A percentile compares a stretch with the other conserved stretches of the same genome.
Evolutionary conservation across 192 early-diverging fungal genomes (phyloP).

Genomic region (Linnemannia elongata): DNA sequence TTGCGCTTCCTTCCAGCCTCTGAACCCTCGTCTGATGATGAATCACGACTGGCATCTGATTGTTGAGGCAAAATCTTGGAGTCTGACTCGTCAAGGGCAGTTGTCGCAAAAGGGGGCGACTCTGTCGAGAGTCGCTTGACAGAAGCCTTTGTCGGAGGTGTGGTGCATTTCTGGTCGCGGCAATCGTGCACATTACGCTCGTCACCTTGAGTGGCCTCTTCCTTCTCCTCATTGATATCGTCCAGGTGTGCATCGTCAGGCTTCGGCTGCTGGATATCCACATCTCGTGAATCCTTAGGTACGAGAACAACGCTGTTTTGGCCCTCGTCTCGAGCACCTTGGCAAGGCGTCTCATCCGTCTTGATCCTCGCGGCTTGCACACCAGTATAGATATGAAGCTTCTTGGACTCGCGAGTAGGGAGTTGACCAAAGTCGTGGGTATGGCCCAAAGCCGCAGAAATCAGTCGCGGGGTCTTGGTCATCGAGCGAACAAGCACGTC

Average conservation of each 20-base stretch:
- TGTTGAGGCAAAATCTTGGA: background rate
- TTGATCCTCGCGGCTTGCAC: background rate
- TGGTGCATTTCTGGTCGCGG: background rate
- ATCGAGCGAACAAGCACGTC: background rate
- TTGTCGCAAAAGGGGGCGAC: background rate
- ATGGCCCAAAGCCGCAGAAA: background rate
- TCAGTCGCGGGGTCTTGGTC: background rate
- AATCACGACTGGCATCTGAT: background rate
- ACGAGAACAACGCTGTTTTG: background rate
- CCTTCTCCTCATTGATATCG: background rate
- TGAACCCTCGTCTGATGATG: background rate
- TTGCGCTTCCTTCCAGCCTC: background rate
- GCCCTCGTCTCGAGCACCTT: background rate
- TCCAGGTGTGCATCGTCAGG: background rate
- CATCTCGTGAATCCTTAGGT: no score
- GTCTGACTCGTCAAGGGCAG: background rate
- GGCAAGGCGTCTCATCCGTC: background rate
- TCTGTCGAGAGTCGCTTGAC: background rate
- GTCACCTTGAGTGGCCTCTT: background rate
- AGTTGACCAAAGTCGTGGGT: background rate
- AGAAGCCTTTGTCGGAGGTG: background rate
- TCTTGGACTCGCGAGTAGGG: background rate
- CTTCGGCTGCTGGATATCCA: background rate
- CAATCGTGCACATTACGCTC: background rate
- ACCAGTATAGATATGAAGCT: background rate